Evolutionary conservation across 1,284 basidiomycete genomes (phyloP).

Genomic region (Puccinia sorghi): DNA sequence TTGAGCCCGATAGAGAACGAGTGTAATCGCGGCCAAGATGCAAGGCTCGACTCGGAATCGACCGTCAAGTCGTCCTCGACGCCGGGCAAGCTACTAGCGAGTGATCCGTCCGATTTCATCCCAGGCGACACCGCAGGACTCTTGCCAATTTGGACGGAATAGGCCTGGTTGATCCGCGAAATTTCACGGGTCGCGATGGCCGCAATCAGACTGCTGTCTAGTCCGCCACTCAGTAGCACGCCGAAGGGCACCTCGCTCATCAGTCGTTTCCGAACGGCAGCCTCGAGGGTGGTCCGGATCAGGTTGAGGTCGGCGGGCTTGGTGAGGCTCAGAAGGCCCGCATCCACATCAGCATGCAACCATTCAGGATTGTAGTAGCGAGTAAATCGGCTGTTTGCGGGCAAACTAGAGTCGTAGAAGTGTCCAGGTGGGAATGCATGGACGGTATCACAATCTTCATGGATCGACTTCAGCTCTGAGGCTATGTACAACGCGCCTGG

Average conservation of each 20-base stretch:
- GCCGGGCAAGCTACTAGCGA: constrained; percentile 54
- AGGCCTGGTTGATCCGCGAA: constrained; percentile 80
- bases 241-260: constrained; percentile 99
- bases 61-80: constrained; percentile 57
- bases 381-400: constrained; percentile 68
- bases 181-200: constrained; percentile 96
- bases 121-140: constrained; percentile 25
- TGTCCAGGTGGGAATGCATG: constrained; percentile 97
- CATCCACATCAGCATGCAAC: constrained; percentile 74
- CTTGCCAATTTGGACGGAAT: constrained; percentile 60
- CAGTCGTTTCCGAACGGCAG: constrained; percentile 87
- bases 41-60: constrained; percentile 66
- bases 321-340: constrained; percentile 66
- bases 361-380: constrained; percentile 84
- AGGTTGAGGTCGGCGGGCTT: constrained; percentile 69
- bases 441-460: constrained; percentile 91
- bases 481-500: constrained; percentile 89
- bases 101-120: constrained; percentile 35
- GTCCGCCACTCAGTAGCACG: constrained; percentile 88
- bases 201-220: constrained; percentile 95
- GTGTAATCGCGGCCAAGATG: constrained; percentile 93
- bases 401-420: constrained; percentile 73
- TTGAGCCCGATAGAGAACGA: constrained; percentile 97
- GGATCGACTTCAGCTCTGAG: constrained; percentile 91
- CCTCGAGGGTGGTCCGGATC: constrained; percentile 81